phyloP scores from a whole-genome alignment of 2,329 filamentous ascomycete species.

The Hypomyces perniciosus region DNA sequence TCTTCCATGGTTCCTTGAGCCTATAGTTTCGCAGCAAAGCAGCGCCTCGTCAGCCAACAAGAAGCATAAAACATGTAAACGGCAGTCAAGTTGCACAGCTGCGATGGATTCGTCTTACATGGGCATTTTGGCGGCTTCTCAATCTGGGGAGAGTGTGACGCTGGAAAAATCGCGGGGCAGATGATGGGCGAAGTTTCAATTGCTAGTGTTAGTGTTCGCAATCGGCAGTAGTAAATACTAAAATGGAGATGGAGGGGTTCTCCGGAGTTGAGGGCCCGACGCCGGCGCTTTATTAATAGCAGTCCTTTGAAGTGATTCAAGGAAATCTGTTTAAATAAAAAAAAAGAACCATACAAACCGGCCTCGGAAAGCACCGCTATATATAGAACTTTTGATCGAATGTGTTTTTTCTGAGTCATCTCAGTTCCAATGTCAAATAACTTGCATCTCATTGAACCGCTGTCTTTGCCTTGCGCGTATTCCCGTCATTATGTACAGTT shows the following conservation, averaged over 20 bases:
- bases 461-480: too few species aligned
- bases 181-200: neutral
- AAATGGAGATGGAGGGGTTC: conserved; percentile 4
- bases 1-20: conserved; percentile 71
- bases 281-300: neutral
- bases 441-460: too few species aligned
- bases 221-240: neutral
- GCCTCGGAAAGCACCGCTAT: too few species aligned
- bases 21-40: conserved; percentile 26
- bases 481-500: too few species aligned
- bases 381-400: too few species aligned
- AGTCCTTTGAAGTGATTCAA: neutral
- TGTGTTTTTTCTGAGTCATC: too few species aligned
- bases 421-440: too few species aligned
- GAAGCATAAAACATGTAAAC: neutral
- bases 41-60: neutral
- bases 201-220: too few species aligned
- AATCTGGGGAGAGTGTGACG: neutral
- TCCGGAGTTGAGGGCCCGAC: neutral
- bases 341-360: neutral
- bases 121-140: conserved; percentile 4
- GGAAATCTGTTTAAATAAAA: neutral
- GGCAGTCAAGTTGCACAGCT: neutral
- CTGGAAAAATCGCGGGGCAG: conserved; percentile 5
- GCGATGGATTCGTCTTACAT: conserved; percentile 1